Conservation (phyloP, 2,329 filamentous ascomycete species). For the Alternaria postmessia region DNA sequence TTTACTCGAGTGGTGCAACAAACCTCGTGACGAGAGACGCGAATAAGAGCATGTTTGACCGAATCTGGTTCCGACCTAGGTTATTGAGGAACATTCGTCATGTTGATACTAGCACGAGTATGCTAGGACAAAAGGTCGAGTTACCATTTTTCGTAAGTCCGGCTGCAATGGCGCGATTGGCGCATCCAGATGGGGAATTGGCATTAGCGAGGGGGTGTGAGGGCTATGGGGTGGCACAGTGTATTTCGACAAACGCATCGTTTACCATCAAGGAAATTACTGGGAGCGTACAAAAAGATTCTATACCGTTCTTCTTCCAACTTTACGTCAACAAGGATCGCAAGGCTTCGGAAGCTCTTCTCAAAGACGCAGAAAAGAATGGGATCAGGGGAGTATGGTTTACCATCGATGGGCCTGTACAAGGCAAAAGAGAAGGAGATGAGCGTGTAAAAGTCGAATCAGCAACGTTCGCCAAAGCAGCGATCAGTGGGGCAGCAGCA, state of each 20-base stretch:
- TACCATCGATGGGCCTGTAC: conserved; percentile 36
- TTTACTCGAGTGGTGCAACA: conserved; percentile 61
- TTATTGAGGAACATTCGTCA: conserved; percentile 52
- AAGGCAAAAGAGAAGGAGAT: conserved; percentile 36
- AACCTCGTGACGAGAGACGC: conserved; percentile 58
- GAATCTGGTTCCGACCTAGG: conserved; percentile 59
- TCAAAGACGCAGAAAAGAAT: conserved; percentile 26
- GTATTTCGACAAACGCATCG: conserved; percentile 27
- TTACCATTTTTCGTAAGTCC: conserved; percentile 44
- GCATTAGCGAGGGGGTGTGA: conserved; percentile 39
- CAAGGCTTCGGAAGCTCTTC: conserved; percentile 17
- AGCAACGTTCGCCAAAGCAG: conserved; percentile 29
- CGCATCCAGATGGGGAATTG: conserved; percentile 40
- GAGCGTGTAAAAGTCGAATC: conserved; percentile 42
- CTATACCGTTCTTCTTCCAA: conserved; percentile 34
- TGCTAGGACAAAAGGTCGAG: conserved; percentile 28
- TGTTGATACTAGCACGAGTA: conserved; percentile 22
- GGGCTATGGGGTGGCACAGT: conserved; percentile 39
- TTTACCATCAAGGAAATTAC: conserved; percentile 36
- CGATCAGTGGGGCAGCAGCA: conserved; percentile 59
- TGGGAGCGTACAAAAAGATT: conserved; percentile 4
- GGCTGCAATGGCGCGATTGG: conserved; percentile 39
- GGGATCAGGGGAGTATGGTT: conserved; percentile 30
- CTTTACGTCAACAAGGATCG: conserved; percentile 37
- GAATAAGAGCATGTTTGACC: conserved; percentile 54